These are phyloP conservation scores for Solanum hybrid DNA, from an alignment of 305 asterid species.

Conservation along the genomic window DNA sequence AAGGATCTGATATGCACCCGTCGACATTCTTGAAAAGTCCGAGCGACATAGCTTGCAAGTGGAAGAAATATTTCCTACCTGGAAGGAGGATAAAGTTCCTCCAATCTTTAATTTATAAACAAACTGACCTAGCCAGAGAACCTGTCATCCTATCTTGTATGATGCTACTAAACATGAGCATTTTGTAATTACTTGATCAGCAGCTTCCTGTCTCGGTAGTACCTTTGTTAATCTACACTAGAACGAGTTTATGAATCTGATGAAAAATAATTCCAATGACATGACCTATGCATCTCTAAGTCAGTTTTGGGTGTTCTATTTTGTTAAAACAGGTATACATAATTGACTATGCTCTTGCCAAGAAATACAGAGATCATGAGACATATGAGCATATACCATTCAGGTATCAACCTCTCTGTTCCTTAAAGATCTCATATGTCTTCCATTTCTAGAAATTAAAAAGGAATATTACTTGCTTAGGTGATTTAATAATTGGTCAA, in stretches of 20 bases:
- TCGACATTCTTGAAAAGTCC: background rate
- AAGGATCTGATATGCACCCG: background rate
- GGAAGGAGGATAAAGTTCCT: background rate
- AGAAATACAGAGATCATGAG: slow-evolving; percentile 69
- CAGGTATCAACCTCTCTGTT: slow-evolving; percentile 30
- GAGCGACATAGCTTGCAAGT: background rate
- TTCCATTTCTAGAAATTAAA: background rate
- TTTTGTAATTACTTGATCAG: background rate
- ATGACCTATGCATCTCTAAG: background rate
- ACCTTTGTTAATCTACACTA: background rate
- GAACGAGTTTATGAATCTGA: background rate
- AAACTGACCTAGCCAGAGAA: background rate
- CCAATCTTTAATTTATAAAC: background rate
- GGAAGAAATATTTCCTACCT: background rate
- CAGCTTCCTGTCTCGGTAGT: background rate
- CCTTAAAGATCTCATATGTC: background rate
- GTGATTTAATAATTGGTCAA: background rate
- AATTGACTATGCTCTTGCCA: slow-evolving; percentile 79
- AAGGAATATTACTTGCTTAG: background rate
- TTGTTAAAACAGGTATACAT: slow-evolving; percentile 45
- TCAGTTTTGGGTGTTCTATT: background rate
- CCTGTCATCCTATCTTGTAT: background rate
- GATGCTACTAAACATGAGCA: background rate
- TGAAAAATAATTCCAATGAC: background rate
- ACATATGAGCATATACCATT: slow-evolving; percentile 73